Base-by-base conservation (phyloP, 2,329 filamentous ascomycete genomes). In the Lecanoromycetidae sp. region DNA sequence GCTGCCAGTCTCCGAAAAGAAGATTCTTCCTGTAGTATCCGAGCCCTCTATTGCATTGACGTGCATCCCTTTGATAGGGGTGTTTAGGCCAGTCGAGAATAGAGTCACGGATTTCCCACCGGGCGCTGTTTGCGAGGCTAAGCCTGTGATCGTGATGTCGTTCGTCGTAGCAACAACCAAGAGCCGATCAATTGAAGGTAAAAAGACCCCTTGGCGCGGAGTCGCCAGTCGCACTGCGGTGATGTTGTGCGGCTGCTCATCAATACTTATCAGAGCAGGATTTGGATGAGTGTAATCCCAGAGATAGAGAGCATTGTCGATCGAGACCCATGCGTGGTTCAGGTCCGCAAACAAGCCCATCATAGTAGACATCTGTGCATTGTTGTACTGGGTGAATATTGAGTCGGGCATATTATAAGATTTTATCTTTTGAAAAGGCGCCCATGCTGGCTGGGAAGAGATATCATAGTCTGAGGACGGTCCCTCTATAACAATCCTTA, bases 281-380 rank as follows among this genome's bases (percentile, higher is more conserved):
- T 90, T 86, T n/a, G 85, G 80, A 61, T 87, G 77, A 5, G 87
- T 94, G 63, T 95, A 98, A 66, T 98, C 90, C 93, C 93, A 98
- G 13, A 98, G 73, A 62, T 95, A 98, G 36, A 98, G 72, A 52
- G 86, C 85, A 67, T 94, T 95, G 68, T 98, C 91, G 61, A 98
- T 91, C 20, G 85, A 79, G 46, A 94, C 84, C 84, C 88, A 98
- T 25, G 90, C 91, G 65, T 96, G 87, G 59, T 90, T 88, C 59
- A 98, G 75, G 65, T 93, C 85, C 15, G 91, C 85, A 64, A 98
- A 96, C 27, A 98, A 71, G 8, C 93, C 93, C 84, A 98, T 94
- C 59, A 79, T 77, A n/a, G 88, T 94, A 50, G 83, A 82, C 20
- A 95, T 79, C 60, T 94, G 81, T 49, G 85, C 84, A 43, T 78